Base-by-base conservation (phyloP, 176 grass and related monocot species). In the Triticum dicoccoides region DNA sequence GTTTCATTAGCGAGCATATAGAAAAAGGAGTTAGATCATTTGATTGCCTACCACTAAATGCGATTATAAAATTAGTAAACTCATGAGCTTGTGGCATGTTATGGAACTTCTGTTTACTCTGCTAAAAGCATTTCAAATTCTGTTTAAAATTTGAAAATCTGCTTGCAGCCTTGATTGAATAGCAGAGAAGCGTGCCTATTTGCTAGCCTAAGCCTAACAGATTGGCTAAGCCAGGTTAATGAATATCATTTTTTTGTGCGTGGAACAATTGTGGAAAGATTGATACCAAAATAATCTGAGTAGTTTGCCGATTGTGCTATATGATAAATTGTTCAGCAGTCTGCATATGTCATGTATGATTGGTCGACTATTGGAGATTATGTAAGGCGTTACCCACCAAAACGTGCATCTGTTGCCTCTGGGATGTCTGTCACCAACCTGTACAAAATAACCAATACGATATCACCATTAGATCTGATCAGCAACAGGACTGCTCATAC, bases 361-460 rank as follows among this genome's bases (percentile, higher is more conserved):
- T 80, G 65, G 65, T 86, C 11, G 73, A 80, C 51, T 65, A 20
- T 51, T 71, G 73, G 65, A 85, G 79, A 23, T 78, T 82, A 77
- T 37, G 75, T 87, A 89, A 78, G 69, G 78, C 5, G 80, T 89
- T 89, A 97, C 95, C 81, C 88, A 94, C 95, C 95, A 88, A 61
- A 94, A 78, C 92, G 74, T 77, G 73, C 83, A 87, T 97, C 90
- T 80, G 65, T 62, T 89, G 92, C 83, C 87, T 97, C 92, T 76
- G 95, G 95, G 71, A 97, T 94, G 78, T 97, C 95, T 77, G 92
- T 94, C 56, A 97, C 92, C 90, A 97, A 89, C 95, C 95, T 97
- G 87, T 47, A 90, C 25, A 84, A 74, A 87, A 84, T 56, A 79
- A 61, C 56, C 8, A 84, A 76, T n/a, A 88, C 71, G 52, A 47